Conservation (phyloP, 2,329 filamentous ascomycete species). For the Mariannaea sp. region DNA sequence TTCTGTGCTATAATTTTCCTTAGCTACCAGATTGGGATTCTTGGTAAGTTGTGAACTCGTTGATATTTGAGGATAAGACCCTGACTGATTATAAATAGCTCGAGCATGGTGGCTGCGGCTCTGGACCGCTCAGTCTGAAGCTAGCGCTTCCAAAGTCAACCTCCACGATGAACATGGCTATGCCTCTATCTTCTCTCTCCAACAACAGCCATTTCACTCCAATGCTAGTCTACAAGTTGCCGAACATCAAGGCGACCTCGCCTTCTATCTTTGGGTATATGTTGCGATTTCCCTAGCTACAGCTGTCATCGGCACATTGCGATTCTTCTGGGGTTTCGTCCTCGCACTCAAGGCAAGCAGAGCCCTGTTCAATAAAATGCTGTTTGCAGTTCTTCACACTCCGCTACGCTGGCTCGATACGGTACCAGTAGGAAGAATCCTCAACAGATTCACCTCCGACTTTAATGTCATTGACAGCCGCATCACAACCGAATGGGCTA, state of each 20-base stretch:
- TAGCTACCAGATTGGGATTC: slow-evolving; percentile 56
- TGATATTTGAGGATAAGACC: too few species aligned
- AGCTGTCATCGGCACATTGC: slow-evolving; percentile 63
- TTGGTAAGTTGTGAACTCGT: slow-evolving; percentile 50
- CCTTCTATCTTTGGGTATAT: slow-evolving; percentile 74
- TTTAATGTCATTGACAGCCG: slow-evolving; percentile 75
- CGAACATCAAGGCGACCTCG: slow-evolving; percentile 48
- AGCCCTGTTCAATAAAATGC: slow-evolving; percentile 68
- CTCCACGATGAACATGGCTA: slow-evolving; percentile 44
- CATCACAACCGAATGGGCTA: slow-evolving; percentile 66
- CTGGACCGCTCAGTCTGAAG: slow-evolving; percentile 56
- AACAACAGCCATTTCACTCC: slow-evolving; percentile 52
- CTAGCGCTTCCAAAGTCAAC: slow-evolving; percentile 29
- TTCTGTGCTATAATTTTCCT: slow-evolving; percentile 59
- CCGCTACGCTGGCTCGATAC: slow-evolving; percentile 83
- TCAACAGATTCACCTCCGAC: slow-evolving; percentile 80
- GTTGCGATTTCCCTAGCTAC: slow-evolving; percentile 67
- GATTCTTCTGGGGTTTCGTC: slow-evolving; percentile 66
- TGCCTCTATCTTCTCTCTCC: slow-evolving; percentile 52
- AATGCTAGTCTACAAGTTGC: slow-evolving; percentile 39
- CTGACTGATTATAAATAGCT: slow-evolving; percentile 38
- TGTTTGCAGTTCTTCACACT: slow-evolving; percentile 69
- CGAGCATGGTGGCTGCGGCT: slow-evolving; percentile 68
- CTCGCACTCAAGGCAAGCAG: slow-evolving; percentile 73
- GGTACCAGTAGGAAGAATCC: slow-evolving; percentile 73